These are phyloP conservation scores for Ottelia alismoides DNA, from an alignment of 106 monocot species.

Conservation along the genomic window DNA sequence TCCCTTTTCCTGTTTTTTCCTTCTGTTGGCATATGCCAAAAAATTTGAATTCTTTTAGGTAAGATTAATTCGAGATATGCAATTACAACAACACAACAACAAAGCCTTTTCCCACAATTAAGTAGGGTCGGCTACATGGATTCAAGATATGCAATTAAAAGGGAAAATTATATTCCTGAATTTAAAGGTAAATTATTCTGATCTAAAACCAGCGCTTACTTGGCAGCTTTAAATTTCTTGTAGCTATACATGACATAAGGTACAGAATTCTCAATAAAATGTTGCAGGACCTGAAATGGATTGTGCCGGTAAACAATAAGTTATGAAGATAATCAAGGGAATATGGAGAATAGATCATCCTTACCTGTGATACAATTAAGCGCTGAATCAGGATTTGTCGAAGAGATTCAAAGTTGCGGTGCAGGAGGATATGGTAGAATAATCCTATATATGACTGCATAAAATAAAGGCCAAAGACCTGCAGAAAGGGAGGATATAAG, in stretches of 20 bases:
- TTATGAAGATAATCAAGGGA: no score
- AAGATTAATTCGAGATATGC: no score
- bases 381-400: conserved; percentile 77
- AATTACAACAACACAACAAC: no score
- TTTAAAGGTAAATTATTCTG: no score
- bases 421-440: conserved; percentile 72
- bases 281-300: conserved; percentile 56
- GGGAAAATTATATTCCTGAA: no score
- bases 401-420: conserved; percentile 56
- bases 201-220: no score
- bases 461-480: conserved; percentile 97
- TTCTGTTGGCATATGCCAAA: conserved; percentile 37
- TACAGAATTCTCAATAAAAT: conserved; percentile 75
- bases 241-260: conserved; percentile 88
- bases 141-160: no score
- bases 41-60: no score
- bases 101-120: no score
- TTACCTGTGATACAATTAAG: conserved; percentile 79
- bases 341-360: not conserved
- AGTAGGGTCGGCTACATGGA: no score
- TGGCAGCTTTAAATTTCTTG: conserved; percentile 70
- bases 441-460: conserved; percentile 93
- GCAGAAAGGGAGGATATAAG: no score
- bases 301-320: no score
- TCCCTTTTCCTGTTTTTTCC: conserved; percentile 65